phyloP scores from a whole-genome alignment of 331 rosid genomes.

The Malus hybrid region DNA sequence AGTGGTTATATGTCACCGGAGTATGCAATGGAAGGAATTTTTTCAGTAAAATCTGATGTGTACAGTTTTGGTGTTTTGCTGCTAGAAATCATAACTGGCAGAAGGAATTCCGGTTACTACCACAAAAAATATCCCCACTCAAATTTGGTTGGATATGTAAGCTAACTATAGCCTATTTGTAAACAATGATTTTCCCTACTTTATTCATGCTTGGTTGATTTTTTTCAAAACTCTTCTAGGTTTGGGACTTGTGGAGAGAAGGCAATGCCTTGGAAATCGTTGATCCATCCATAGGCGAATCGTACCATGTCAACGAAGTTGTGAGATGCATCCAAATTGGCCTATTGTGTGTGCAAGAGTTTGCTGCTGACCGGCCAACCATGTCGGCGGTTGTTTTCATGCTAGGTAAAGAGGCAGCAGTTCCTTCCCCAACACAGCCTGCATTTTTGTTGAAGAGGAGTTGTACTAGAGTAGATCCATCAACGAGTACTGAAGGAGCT shows the following conservation, averaged over 20 bases:
- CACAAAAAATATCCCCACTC: background rate
- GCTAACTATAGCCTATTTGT: background rate
- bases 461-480: slow-evolving; percentile 4
- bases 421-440: slow-evolving; percentile 32
- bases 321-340: slow-evolving; percentile 24
- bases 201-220: no score
- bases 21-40: slow-evolving; percentile 50
- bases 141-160: background rate
- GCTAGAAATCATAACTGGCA: background rate
- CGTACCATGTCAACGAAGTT: slow-evolving; percentile 14
- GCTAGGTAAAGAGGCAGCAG: slow-evolving; percentile 33
- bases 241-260: slow-evolving; percentile 2
- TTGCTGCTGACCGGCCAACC: slow-evolving; percentile 37
- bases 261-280: background rate
- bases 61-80: background rate
- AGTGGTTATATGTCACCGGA: slow-evolving; percentile 73
- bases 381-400: slow-evolving; percentile 45
- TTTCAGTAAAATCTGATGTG: slow-evolving; percentile 45
- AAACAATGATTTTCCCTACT: background rate
- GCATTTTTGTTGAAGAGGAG: slow-evolving; percentile 26
- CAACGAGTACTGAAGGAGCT: background rate
- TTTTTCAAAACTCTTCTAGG: slow-evolving; percentile 2
- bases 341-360: slow-evolving; percentile 44
- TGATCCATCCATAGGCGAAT: background rate
- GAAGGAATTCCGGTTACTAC: background rate